phyloP scores from a whole-genome alignment of 495 filamentous ascomycete species.

The Cladorrhinum samala region DNA sequence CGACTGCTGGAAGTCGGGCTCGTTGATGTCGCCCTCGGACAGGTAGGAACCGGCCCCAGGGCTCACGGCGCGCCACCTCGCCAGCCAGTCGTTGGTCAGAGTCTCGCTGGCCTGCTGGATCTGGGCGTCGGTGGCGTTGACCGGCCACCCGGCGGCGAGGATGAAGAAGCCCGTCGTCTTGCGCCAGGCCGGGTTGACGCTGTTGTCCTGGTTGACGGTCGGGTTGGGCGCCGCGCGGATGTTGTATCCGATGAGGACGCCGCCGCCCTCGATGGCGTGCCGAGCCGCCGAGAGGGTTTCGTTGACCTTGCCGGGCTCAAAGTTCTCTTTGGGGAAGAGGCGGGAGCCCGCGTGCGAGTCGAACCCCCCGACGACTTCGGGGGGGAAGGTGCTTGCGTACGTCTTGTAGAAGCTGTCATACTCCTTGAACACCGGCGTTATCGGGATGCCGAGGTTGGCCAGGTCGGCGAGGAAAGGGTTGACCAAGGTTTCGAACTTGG shows the following conservation, averaged over 20 bases:
- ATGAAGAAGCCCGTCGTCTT: conserved; percentile 41
- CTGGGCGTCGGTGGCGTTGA: conserved; percentile 31
- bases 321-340: conserved; percentile 48
- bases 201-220: conserved; percentile 31
- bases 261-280: conserved; percentile 38
- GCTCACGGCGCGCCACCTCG: conserved; percentile 33
- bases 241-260: conserved; percentile 44
- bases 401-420: conserved; percentile 44
- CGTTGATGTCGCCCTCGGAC: conserved; percentile 47
- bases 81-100: conserved; percentile 47
- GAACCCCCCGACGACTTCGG: conserved; percentile 39
- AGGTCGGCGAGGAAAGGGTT: conserved; percentile 42
- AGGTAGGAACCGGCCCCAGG: conserved; percentile 40
- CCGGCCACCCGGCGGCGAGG: conserved; percentile 35
- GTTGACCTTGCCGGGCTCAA: conserved; percentile 31
- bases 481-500: conserved; percentile 39
- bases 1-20: conserved; percentile 53
- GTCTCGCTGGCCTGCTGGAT: conserved; percentile 37
- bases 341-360: conserved; percentile 39
- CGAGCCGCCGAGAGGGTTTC: conserved; percentile 41
- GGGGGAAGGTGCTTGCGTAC: conserved; percentile 41
- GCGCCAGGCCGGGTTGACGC: conserved; percentile 47
- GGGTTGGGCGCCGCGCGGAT: conserved; percentile 37
- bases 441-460: conserved; percentile 24
- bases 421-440: conserved; percentile 44